These are phyloP conservation scores for Panicum hallii DNA, from an alignment of 202 grass and related monocot genomes.

Conservation along the genomic window DNA sequence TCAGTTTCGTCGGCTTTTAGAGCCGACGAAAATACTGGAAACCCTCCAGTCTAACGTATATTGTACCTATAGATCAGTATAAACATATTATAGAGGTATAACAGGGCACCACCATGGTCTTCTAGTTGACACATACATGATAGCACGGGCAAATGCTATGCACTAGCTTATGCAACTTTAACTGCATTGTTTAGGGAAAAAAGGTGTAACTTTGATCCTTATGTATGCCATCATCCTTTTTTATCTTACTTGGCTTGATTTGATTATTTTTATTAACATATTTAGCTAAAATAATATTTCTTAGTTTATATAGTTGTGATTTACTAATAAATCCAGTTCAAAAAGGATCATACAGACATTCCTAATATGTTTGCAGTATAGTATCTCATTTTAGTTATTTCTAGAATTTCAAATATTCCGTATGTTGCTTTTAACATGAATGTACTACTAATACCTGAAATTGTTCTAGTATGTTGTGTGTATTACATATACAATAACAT, in stretches of 20 bases:
- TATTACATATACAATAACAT: background rate
- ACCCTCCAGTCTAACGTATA: slow-evolving; percentile 82
- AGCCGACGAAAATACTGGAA: too few relatives aligned
- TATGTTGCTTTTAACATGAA: background rate
- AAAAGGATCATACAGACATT: slow-evolving; percentile 7
- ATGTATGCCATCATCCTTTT: background rate
- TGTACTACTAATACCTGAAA: background rate
- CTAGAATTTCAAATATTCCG: background rate
- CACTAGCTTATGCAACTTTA: background rate
- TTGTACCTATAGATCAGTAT: slow-evolving; percentile 57
- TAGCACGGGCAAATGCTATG: background rate
- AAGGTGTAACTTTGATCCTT: background rate
- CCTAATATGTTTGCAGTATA: background rate
- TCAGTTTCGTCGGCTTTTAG: too few relatives aligned
- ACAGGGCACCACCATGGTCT: background rate
- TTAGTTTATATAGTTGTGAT: background rate
- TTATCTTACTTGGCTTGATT: background rate
- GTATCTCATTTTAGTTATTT: slow-evolving; percentile 11
- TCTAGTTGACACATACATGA: background rate
- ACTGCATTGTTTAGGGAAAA: background rate
- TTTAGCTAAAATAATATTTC: background rate
- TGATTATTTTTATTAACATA: background rate
- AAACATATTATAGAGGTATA: background rate
- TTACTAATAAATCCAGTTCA: background rate
- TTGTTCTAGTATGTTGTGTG: background rate